Percentiles rank a stretch among this genome's conserved stretches.
Evolutionary conservation across 768 basidiomycete genomes (phyloP).

Genomic region (Boletus rubropictus): DNA sequence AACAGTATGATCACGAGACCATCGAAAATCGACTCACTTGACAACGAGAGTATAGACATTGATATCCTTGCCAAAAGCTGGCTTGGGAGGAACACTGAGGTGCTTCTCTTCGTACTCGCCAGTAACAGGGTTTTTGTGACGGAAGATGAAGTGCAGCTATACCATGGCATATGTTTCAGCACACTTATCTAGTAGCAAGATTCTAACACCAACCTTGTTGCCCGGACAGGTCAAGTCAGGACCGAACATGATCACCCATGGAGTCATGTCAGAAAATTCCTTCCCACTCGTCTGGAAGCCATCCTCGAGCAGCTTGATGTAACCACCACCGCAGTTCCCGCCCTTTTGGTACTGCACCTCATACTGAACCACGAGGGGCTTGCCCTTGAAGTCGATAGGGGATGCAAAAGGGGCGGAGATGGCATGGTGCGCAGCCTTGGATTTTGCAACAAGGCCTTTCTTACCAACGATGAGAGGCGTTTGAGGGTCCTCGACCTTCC

Average conservation of each 20-base stretch:
- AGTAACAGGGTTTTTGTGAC: conserved; percentile 88
- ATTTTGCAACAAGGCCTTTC: conserved; percentile 90
- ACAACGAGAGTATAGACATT: conserved; percentile 93
- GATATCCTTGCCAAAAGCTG: conserved; percentile 83
- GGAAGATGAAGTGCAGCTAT: conserved; percentile 98
- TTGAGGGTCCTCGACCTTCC: conserved; percentile 89
- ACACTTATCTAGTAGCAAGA: background rate
- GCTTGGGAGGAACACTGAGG: conserved; percentile 72
- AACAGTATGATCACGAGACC: background rate
- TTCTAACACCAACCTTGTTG: conserved; percentile 58
- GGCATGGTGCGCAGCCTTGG: conserved; percentile 96
- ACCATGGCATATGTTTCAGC: conserved; percentile 1
- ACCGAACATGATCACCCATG: conserved; percentile 97
- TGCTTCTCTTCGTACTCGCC: conserved; percentile 98
- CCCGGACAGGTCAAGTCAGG: conserved; percentile 92
- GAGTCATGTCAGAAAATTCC: conserved; percentile 90
- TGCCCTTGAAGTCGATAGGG: conserved; percentile 72
- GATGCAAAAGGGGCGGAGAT: conserved; percentile 87
- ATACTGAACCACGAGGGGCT: conserved; percentile 94
- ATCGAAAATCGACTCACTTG: conserved; percentile 52
- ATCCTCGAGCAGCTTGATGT: conserved; percentile 91
- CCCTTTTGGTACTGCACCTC: conserved; percentile 99
- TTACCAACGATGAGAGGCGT: conserved; percentile 76
- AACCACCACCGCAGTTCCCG: conserved; percentile 98
- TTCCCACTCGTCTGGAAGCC: conserved; percentile 92